phyloP scores from a whole-genome alignment of 371 early-diverging fungal species.

The Mucor piriformis region DNA sequence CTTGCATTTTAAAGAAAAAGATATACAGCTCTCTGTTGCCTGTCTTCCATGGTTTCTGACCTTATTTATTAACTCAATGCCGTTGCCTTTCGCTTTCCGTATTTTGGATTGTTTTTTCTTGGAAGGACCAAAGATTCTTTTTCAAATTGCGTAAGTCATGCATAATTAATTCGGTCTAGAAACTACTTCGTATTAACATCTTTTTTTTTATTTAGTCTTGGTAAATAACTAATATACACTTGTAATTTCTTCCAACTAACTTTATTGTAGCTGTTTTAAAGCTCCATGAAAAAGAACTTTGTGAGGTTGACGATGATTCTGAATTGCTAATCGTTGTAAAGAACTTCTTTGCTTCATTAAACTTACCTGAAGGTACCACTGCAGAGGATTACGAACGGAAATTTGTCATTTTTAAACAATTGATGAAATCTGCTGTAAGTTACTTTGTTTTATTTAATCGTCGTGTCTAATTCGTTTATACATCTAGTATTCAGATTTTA shows the following conservation, averaged over 20 bases:
- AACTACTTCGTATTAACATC: background rate
- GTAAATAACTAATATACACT: background rate
- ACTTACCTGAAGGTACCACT: conserved; percentile 55
- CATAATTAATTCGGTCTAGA: background rate
- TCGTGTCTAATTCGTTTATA: too few species aligned
- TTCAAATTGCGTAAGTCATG: conserved; percentile 79
- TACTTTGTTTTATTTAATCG: background rate
- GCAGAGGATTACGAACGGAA: conserved; percentile 54
- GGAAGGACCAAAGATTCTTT: conserved; percentile 91
- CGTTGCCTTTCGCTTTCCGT: conserved; percentile 83
- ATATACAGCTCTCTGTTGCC: conserved; percentile 93
- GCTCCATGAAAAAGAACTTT: conserved; percentile 82
- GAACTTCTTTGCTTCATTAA: conserved; percentile 73
- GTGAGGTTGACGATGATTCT: conserved; percentile 88
- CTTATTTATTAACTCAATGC: conserved; percentile 92
- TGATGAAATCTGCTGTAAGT: conserved; percentile 79
- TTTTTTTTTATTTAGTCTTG: conserved; percentile 15
- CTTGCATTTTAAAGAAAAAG: conserved; percentile 76
- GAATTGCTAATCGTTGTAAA: conserved; percentile 81
- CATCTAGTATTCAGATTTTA: conserved; percentile 78
- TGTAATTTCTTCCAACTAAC: too few species aligned
- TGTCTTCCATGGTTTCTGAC: conserved; percentile 96
- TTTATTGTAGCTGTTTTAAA: conserved; percentile 78
- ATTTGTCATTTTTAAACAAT: conserved; percentile 82
- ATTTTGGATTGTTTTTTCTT: conserved; percentile 93